These are phyloP conservation scores for Sechiopsis laciniata DNA, from an alignment of 306 rosid species.

Conservation along the genomic window DNA sequence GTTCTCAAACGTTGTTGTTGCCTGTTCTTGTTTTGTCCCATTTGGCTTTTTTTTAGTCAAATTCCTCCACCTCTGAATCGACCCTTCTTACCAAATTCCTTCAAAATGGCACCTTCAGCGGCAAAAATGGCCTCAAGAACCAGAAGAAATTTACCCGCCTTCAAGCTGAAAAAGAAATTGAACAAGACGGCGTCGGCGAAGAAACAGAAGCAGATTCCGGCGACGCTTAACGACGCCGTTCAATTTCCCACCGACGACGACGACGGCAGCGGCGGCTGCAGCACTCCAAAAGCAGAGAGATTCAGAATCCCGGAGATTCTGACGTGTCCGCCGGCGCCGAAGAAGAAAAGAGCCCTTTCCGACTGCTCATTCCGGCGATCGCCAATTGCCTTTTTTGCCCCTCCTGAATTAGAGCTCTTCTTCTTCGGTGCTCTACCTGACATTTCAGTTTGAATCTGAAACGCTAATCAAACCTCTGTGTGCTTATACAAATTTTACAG, in stretches of 20 bases:
- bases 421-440: conserved; percentile 51
- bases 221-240: conserved; percentile 27
- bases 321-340: conserved; percentile 89
- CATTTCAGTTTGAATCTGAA: conserved; percentile 51
- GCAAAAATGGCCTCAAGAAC: conserved; percentile 35
- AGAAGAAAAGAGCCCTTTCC: conserved; percentile 56
- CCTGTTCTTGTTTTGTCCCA: no score
- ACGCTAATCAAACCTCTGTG: neutral
- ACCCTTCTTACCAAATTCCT: neutral
- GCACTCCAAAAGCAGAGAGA: conserved; percentile 77
- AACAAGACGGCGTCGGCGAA: conserved; percentile 32
- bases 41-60: no score
- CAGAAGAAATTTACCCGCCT: conserved; percentile 18
- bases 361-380: conserved; percentile 42
- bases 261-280: conserved; percentile 34
- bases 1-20: no score
- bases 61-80: no score
- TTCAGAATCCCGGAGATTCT: conserved; percentile 65
- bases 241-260: conserved; percentile 25
- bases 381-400: conserved; percentile 76
- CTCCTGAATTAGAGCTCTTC: conserved; percentile 92
- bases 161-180: conserved; percentile 18
- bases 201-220: conserved; percentile 27
- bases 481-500: conserved; percentile 15
- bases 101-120: conserved; percentile 54